These are phyloP conservation scores for Solanum arcanum DNA, from an alignment of 257 asterid species.

Conservation along the genomic window DNA sequence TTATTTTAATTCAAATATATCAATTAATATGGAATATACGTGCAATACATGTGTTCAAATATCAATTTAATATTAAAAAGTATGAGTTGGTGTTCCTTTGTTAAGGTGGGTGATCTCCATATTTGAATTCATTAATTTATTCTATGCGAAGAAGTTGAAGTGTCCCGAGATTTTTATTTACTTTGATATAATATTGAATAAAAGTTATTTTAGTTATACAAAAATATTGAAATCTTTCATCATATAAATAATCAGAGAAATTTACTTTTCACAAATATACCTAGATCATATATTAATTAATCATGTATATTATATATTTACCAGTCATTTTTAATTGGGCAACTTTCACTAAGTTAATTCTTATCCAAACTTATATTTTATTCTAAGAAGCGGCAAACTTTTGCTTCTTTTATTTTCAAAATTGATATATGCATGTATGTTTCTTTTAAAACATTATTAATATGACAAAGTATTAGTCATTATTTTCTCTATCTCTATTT, in stretches of 20 bases:
- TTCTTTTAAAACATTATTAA: background rate
- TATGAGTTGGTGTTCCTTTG: background rate
- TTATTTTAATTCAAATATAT: no score
- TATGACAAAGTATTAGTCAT: no score
- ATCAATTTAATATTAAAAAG: background rate
- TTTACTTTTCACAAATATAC: no score
- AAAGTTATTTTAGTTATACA: background rate
- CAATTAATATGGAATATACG: no score
- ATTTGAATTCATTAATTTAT: background rate
- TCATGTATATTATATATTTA: background rate
- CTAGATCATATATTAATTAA: no score
- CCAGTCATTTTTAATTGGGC: background rate
- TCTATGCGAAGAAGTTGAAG: background rate
- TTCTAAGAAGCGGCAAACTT: background rate
- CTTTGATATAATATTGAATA: background rate
- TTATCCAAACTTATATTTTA: background rate
- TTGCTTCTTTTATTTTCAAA: no score
- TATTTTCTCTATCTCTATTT: no score
- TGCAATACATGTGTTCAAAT: no score
- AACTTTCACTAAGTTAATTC: background rate
- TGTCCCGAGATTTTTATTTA: background rate
- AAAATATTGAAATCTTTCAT: background rate
- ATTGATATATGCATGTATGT: no score
- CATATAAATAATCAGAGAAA: no score
- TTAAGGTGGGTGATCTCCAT: background rate